These are phyloP conservation scores for Alternaria hordeiaustralica DNA, from an alignment of 2,329 filamentous ascomycete species.

Conservation along the genomic window DNA sequence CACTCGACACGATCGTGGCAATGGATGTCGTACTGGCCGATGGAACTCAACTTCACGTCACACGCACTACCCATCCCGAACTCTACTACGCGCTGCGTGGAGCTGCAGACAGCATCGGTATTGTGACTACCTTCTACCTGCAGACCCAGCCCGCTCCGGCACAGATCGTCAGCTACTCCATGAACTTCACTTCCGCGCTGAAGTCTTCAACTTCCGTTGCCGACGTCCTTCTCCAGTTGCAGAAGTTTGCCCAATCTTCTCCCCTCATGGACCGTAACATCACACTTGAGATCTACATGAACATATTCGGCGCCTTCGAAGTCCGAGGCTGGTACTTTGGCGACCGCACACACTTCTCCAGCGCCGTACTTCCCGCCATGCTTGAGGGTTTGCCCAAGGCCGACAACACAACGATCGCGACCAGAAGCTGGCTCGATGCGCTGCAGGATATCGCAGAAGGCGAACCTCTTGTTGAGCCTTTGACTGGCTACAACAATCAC, in stretches of 20 bases:
- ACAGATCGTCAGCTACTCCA: not conserved
- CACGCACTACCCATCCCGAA: not conserved
- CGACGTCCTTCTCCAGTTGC: constrained; percentile 2
- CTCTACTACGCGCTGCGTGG: constrained; percentile 1
- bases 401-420: constrained; percentile 1
- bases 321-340: constrained; percentile 11
- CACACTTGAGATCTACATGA: constrained; percentile 7
- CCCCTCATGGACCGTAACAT: constrained; percentile 1
- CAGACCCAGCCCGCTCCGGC: constrained; percentile 26
- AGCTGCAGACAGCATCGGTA: constrained; percentile 11
- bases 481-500: constrained; percentile 5
- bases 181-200: constrained; percentile 1
- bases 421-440: not conserved
- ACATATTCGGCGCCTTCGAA: not conserved
- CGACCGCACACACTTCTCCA: not conserved
- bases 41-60: not conserved
- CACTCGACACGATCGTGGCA: constrained; percentile 4
- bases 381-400: not conserved
- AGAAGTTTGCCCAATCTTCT: constrained; percentile 1
- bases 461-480: constrained; percentile 8
- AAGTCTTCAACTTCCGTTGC: not conserved
- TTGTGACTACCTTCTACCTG: constrained; percentile 41
- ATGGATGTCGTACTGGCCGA: constrained; percentile 5
- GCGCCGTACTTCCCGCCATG: not conserved
- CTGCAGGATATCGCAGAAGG: constrained; percentile 9